phyloP scores from a whole-genome alignment of 305 asterid genomes.

The Solanum hybrid region DNA sequence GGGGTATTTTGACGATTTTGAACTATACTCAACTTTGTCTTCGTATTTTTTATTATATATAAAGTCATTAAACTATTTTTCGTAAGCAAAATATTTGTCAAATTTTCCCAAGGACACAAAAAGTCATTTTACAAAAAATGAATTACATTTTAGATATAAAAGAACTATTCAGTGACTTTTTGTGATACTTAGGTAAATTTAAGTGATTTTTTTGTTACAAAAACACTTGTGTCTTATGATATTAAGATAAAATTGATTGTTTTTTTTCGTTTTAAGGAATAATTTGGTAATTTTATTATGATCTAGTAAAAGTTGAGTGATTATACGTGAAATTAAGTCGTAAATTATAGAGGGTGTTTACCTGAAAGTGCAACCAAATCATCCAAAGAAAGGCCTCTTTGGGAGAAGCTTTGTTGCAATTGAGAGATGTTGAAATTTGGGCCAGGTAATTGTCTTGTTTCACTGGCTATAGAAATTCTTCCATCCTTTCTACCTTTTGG shows the following conservation, averaged over 20 bases:
- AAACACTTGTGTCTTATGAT: background rate
- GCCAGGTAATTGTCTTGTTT: slow-evolving; percentile 49
- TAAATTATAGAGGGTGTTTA: background rate
- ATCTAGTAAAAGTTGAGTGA: background rate
- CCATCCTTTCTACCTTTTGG: slow-evolving; percentile 79
- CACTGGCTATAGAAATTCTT: slow-evolving; percentile 47
- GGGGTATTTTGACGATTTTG: too few relatives aligned
- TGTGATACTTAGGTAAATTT: too few relatives aligned
- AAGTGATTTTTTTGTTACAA: too few relatives aligned
- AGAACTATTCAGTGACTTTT: too few relatives aligned
- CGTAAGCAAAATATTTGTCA: too few relatives aligned
- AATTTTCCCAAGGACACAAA: too few relatives aligned
- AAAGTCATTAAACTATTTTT: too few relatives aligned
- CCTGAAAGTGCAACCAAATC: slow-evolving; percentile 1
- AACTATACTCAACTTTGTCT: too few relatives aligned
- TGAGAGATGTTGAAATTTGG: slow-evolving; percentile 70
- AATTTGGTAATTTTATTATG: background rate
- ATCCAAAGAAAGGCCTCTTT: slow-evolving; percentile 16
- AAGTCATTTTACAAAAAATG: too few relatives aligned
- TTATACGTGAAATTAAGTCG: background rate
- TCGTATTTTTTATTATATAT: too few relatives aligned
- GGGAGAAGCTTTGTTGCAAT: slow-evolving; percentile 36
- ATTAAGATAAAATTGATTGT: background rate
- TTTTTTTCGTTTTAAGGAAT: too few relatives aligned
- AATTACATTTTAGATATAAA: too few relatives aligned